phyloP scores from a whole-genome alignment of 352 stramenopile genomes.

The Globisporangium cylindrosporum region DNA sequence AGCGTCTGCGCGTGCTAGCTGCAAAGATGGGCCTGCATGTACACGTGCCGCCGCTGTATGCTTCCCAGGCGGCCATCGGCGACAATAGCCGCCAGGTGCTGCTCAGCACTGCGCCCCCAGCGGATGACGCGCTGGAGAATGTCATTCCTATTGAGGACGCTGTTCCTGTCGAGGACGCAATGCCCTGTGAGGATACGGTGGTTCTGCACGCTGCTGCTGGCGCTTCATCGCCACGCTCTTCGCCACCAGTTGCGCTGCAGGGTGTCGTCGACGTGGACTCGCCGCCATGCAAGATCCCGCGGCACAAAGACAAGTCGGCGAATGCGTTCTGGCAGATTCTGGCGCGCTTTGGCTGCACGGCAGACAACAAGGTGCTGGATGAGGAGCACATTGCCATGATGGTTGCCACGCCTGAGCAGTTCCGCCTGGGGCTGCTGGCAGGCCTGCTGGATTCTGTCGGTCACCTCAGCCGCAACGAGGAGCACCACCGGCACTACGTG shows the following conservation, averaged over 20 bases:
- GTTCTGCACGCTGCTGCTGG: conserved; percentile 3
- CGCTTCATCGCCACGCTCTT: conserved; percentile 5
- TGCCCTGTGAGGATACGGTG: conserved; percentile 1
- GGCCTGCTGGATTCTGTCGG: conserved; percentile 6
- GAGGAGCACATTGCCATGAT: conserved; percentile 10
- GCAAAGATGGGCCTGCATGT: conserved; percentile 9
- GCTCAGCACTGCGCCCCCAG: conserved; percentile 1
- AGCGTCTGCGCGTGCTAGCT: conserved; percentile 8
- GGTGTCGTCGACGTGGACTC: conserved; percentile 2
- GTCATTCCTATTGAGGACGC: background rate
- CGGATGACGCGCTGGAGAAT: conserved; percentile 8
- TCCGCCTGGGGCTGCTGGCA: conserved; percentile 7
- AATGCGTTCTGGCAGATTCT: conserved; percentile 13
- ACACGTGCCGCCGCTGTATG: conserved; percentile 2
- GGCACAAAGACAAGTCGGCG: conserved; percentile 5
- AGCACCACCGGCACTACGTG: conserved; percentile 5
- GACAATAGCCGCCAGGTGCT: conserved; percentile 10
- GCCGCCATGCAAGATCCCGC: background rate
- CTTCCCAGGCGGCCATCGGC: conserved; percentile 5
- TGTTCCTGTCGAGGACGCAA: conserved; percentile 2
- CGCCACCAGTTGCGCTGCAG: conserved; percentile 5
- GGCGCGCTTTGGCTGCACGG: conserved; percentile 7
- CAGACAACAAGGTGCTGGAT: conserved; percentile 7
- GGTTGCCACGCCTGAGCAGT: conserved; percentile 11
- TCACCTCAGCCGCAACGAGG: conserved; percentile 6